Evolutionary conservation across 2,329 filamentous ascomycete genomes (phyloP).

Genomic region (Colletotrichum shisoi): DNA sequence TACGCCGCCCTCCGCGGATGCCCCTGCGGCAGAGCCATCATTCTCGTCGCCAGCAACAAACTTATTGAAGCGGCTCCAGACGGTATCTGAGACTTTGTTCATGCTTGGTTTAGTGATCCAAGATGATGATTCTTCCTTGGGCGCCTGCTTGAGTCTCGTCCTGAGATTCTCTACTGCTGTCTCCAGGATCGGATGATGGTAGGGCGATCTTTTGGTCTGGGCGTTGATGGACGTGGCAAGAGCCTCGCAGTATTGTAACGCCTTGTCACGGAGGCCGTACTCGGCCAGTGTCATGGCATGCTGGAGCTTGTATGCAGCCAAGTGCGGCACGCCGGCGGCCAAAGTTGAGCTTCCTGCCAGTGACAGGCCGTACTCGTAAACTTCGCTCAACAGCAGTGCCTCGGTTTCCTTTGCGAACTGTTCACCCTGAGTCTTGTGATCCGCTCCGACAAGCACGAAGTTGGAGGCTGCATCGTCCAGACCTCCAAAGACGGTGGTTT

Average conservation of each 20-base stretch:
- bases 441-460: conserved; percentile 84
- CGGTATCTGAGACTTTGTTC: conserved; percentile 90
- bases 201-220: conserved; percentile 83
- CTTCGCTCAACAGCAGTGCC: conserved; percentile 89
- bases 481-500: conserved; percentile 76
- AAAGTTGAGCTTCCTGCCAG: conserved; percentile 65
- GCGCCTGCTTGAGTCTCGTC: conserved; percentile 83
- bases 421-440: conserved; percentile 75
- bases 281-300: conserved; percentile 87
- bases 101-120: conserved; percentile 97
- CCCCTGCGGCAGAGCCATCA: conserved; percentile 67
- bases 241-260: conserved; percentile 88
- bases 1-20: conserved; percentile 62
- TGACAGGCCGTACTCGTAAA: conserved; percentile 89
- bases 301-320: conserved; percentile 90
- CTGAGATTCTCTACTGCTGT: conserved; percentile 81
- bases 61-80: conserved; percentile 94
- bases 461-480: conserved; percentile 80
- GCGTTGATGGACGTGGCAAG: conserved; percentile 78
- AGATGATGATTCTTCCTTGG: conserved; percentile 79
- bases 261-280: conserved; percentile 80
- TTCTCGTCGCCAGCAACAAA: conserved; percentile 93
- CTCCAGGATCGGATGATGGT: conserved; percentile 81
- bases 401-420: conserved; percentile 83
- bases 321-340: conserved; percentile 73